phyloP scores from a whole-genome alignment of 2,329 filamentous ascomycete species.

The Lasiodiplodia theobromae region DNA sequence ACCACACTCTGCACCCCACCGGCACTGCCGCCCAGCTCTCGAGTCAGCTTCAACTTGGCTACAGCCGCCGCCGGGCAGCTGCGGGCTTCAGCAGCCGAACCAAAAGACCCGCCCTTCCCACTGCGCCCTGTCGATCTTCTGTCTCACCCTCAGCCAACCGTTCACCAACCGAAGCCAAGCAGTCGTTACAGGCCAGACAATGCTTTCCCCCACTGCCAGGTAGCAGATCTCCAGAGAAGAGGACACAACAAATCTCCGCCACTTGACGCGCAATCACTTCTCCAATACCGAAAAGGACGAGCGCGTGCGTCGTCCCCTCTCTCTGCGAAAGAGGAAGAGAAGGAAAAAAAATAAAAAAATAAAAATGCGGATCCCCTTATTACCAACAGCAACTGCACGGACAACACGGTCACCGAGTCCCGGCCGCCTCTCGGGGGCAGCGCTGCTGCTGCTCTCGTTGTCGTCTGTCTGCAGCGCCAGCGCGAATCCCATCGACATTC shows the following conservation, averaged over 20 bases:
- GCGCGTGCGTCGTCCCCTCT: no score
- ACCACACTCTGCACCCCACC: background rate
- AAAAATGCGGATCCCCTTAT: conserved; percentile 5
- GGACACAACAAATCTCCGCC: background rate
- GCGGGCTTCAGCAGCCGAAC: background rate
- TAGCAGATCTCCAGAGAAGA: conserved; percentile 5
- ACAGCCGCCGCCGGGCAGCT: background rate
- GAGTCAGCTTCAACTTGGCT: background rate
- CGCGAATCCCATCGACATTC: conserved; percentile 5
- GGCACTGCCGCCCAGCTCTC: background rate
- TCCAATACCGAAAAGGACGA: background rate
- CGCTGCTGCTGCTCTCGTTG: conserved; percentile 6
- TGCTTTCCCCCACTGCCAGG: background rate
- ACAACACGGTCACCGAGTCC: background rate
- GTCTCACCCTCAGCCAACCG: conserved; percentile 18
- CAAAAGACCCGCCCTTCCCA: background rate
- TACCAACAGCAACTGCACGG: background rate
- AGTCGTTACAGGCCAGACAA: background rate
- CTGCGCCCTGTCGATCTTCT: conserved; percentile 18
- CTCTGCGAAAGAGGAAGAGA: no score
- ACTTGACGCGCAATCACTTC: background rate
- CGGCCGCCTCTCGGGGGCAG: background rate
- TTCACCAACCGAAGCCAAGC: conserved; percentile 16
- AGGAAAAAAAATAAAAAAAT: background rate
- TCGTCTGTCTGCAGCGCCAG: conserved; percentile 12